These are phyloP conservation scores for Botrytis medusae DNA, from an alignment of 2,329 filamentous ascomycete species.

Conservation along the genomic window DNA sequence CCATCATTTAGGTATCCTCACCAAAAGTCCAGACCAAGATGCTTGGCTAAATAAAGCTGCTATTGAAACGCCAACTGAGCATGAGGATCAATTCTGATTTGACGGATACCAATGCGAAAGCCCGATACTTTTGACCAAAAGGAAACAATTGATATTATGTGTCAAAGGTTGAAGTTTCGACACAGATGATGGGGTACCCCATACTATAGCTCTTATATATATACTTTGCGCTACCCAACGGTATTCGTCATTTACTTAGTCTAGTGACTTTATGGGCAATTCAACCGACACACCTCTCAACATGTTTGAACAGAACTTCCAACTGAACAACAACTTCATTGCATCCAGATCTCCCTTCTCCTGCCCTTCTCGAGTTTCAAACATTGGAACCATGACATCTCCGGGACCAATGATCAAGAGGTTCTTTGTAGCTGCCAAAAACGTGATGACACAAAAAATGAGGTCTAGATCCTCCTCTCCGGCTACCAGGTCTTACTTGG, in stretches of 20 bases:
- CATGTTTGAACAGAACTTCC: background rate
- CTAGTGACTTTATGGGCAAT: background rate
- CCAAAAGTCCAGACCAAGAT: background rate
- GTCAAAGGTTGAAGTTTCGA: background rate
- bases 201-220: background rate
- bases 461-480: background rate
- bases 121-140: background rate
- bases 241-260: background rate
- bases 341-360: background rate
- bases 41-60: background rate
- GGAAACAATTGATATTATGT: background rate
- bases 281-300: background rate
- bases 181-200: background rate
- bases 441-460: background rate
- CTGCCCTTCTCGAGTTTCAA: background rate
- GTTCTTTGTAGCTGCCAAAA: background rate
- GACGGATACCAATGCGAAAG: background rate
- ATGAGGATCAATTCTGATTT: background rate
- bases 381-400: background rate
- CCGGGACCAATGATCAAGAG: background rate
- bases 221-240: background rate
- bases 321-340: background rate
- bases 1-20: background rate
- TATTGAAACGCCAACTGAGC: background rate
- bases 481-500: background rate